Base-by-base conservation (phyloP, 768 basidiomycete species). In the Boletus sp. region DNA sequence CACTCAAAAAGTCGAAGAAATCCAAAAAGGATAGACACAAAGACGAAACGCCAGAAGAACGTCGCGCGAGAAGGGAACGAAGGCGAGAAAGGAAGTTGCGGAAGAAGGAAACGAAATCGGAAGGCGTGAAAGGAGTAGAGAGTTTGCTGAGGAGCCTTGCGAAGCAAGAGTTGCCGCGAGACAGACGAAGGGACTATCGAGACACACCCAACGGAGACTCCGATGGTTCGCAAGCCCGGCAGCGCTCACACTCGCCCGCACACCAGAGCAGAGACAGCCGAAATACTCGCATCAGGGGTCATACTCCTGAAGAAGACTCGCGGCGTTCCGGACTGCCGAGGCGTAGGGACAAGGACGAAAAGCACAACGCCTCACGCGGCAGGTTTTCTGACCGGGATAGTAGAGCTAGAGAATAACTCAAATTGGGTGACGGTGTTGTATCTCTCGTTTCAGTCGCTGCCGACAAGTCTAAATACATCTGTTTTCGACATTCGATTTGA, bases 41-140 rank as follows among this genome's bases (percentile, higher is more conserved):
- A 63, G 79, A 86, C 64, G 88, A 91, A 68, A 90, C 86, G 4
- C 86, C 84, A 5, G 90, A 88, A 65, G 92, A 92, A 72, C 83
- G 86, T 40, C 80, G 76, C 25, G 85, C 80, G 5, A 74, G 90
- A 53, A 94, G 89, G 70, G 88, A 84, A 42, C 79, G 80, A 55
- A 93, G 84, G 71, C 82, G 77, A 61, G 83, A 82, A 70, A 89
- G 82, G 68, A 91, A 81, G 65, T 73, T 74, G 44, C 77, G 75
- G 58, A 85, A 84, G 59, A 64, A 62, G 25, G 66, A 70, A 54
- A 65, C 56, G 29, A 86, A 83, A 62, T 87, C 86, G 17, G 81
- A 80, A 13, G 87, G 79, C 0, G 64, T 87, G 64, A 79, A 74
- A 60, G 88, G 78, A 17, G 87, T 88, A 6, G 85, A 90, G 66